A percentile compares a stretch with the other conserved stretches of the same genome.
phyloP scores from a whole-genome alignment of 1,284 basidiomycete species.

The Paramarasmius palmivorus region DNA sequence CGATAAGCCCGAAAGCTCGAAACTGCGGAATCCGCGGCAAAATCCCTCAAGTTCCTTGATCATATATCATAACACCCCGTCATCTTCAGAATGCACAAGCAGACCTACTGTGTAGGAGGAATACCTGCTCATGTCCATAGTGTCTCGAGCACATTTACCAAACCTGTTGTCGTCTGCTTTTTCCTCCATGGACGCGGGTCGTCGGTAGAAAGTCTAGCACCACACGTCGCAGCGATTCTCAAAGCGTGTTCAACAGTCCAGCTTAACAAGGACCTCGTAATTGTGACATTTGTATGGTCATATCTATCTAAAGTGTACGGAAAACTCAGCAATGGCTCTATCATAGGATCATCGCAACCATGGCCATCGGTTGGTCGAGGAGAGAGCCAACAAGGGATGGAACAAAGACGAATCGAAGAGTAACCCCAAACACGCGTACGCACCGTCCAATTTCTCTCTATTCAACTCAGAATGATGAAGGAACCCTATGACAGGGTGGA shows the following conservation, averaged over 20 bases:
- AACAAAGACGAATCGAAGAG: conserved; percentile 38
- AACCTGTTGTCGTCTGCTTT: conserved; percentile 52
- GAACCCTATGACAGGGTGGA: conserved; percentile 51
- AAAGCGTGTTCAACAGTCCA: conserved; percentile 19
- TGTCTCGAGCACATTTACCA: conserved; percentile 19
- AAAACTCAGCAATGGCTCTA: background rate
- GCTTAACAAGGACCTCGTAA: conserved; percentile 40
- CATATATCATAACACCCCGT: too few species aligned
- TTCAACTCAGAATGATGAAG: background rate
- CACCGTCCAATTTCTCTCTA: conserved; percentile 10
- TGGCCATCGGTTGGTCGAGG: conserved; percentile 56
- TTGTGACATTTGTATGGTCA: conserved; percentile 57
- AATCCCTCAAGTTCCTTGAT: too few species aligned
- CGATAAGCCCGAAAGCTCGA: too few species aligned
- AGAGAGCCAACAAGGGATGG: conserved; percentile 59
- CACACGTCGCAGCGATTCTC: conserved; percentile 23
- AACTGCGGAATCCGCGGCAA: background rate
- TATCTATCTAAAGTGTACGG: background rate
- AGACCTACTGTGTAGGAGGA: conserved; percentile 43
- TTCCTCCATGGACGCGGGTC: conserved; percentile 60
- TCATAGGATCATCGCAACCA: conserved; percentile 84
- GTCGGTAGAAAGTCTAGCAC: conserved; percentile 27
- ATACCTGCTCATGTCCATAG: conserved; percentile 44
- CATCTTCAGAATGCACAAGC: conserved; percentile 20
- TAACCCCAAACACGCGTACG: conserved; percentile 71